phyloP scores from a whole-genome alignment of 176 grass and related monocot species.

The Phyllostachys edulis region DNA sequence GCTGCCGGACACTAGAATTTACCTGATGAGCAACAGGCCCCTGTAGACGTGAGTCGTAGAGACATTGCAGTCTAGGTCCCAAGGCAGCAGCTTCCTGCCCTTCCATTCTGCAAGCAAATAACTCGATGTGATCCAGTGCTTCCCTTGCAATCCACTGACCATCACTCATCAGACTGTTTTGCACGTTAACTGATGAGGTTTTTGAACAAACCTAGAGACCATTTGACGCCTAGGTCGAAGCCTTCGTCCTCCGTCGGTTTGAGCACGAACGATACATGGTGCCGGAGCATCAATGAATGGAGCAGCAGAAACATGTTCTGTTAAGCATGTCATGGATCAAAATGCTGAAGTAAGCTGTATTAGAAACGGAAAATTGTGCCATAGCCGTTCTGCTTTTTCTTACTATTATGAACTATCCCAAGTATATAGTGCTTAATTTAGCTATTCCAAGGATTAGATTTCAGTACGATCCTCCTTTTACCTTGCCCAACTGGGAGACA shows the following conservation, averaged over 20 bases:
- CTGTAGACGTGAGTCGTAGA: slow-evolving; percentile 52
- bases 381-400: neutral
- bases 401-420: neutral
- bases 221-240: slow-evolving; percentile 62
- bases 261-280: slow-evolving; percentile 60
- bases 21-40: slow-evolving; percentile 62
- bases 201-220: slow-evolving; percentile 45
- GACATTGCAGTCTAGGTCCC: slow-evolving; percentile 54
- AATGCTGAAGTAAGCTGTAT: neutral
- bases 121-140: neutral
- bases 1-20: neutral
- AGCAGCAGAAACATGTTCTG: slow-evolving; percentile 51
- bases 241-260: slow-evolving; percentile 48
- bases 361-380: no score
- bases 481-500: slow-evolving; percentile 38
- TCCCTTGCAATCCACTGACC: neutral
- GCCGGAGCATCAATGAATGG: slow-evolving; percentile 41
- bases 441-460: neutral
- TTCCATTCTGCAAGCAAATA: slow-evolving; percentile 52
- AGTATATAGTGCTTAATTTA: neutral
- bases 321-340: neutral
- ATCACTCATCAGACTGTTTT: neutral
- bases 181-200: neutral
- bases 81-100: slow-evolving; percentile 50
- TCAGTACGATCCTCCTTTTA: slow-evolving; percentile 12